Evolutionary conservation across 805 yeast genomes (phyloP).

Genomic region (Phaffomyces opuntiae): DNA sequence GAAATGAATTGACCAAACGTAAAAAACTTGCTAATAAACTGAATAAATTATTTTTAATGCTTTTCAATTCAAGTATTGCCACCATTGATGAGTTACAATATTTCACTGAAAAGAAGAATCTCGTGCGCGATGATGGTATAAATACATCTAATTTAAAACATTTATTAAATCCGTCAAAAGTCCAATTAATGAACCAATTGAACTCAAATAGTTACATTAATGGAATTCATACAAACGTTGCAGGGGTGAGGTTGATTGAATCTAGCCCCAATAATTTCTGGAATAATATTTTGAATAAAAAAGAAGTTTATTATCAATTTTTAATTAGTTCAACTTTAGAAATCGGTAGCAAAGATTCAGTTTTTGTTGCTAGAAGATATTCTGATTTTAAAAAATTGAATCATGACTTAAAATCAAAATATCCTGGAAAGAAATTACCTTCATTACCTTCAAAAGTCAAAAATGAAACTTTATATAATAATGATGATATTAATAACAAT

Average conservation of each 20-base stretch:
- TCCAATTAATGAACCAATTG: constrained; percentile 26
- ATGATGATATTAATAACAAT: constrained; percentile 16
- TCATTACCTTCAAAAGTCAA: constrained; percentile 50
- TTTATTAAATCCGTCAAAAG: constrained; percentile 34
- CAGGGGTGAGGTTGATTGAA: constrained; percentile 46
- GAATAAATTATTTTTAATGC: constrained; percentile 53
- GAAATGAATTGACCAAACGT: constrained; percentile 70
- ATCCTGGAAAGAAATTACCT: constrained; percentile 66
- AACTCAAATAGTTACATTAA: constrained; percentile 34
- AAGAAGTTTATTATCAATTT: constrained; percentile 21
- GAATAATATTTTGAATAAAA: constrained; percentile 21
- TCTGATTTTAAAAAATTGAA: constrained; percentile 60
- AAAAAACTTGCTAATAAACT: constrained; percentile 54
- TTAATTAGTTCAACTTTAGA: constrained; percentile 17
- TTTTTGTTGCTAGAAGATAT: constrained; percentile 50
- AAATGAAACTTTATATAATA: constrained; percentile 17
- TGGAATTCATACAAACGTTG: constrained; percentile 58
- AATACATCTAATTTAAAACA: constrained; percentile 23
- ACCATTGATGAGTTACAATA: constrained; percentile 52
- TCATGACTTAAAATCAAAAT: constrained; percentile 40
- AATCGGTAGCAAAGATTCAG: constrained; percentile 13
- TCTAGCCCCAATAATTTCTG: constrained; percentile 22
- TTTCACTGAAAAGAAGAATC: constrained; percentile 25
- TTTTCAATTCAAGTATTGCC: constrained; percentile 70
- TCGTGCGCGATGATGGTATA: constrained; percentile 19